Conservation (phyloP, 2,329 filamentous ascomycete genomes). For the Cladophialophora psammophila region DNA sequence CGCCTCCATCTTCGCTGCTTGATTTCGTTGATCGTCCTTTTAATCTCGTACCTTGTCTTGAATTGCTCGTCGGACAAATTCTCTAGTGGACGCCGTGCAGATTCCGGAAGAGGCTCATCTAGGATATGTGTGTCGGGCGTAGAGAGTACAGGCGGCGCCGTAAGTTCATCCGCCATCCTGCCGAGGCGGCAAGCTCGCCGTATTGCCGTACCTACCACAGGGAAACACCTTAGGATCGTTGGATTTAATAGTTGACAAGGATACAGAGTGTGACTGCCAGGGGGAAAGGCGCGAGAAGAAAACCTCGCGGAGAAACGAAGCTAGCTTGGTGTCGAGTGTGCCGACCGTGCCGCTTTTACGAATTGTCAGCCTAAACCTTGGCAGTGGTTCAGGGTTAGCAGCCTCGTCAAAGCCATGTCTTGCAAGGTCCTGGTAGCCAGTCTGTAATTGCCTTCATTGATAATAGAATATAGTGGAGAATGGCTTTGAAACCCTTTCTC, state of each 20-base stretch:
- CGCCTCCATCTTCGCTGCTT: constrained; percentile 73
- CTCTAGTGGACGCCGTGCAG: constrained; percentile 35
- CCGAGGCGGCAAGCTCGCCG: constrained; percentile 3
- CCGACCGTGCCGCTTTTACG: constrained; percentile 3
- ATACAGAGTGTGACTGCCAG: neutral
- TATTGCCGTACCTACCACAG: neutral
- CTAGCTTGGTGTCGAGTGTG: neutral
- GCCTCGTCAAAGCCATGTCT: neutral
- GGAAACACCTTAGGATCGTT: neutral
- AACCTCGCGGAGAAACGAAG: neutral
- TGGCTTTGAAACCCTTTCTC: neutral
- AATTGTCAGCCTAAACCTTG: neutral
- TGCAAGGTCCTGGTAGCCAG: neutral
- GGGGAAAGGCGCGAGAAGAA: neutral
- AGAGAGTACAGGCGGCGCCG: constrained; percentile 65
- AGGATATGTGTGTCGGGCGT: constrained; percentile 69
- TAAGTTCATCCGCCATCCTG: constrained; percentile 42
- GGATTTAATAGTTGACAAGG: neutral
- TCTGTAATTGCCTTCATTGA: neutral
- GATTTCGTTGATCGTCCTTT: constrained; percentile 79
- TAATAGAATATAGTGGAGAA: neutral
- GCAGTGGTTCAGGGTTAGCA: neutral
- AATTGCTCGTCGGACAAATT: constrained; percentile 72
- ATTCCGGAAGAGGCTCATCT: constrained; percentile 56
- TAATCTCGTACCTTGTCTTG: constrained; percentile 80